These are phyloP conservation scores for Cutaneotrichosporon cyanovorans DNA, from an alignment of 1,284 basidiomycete species.

Conservation along the genomic window DNA sequence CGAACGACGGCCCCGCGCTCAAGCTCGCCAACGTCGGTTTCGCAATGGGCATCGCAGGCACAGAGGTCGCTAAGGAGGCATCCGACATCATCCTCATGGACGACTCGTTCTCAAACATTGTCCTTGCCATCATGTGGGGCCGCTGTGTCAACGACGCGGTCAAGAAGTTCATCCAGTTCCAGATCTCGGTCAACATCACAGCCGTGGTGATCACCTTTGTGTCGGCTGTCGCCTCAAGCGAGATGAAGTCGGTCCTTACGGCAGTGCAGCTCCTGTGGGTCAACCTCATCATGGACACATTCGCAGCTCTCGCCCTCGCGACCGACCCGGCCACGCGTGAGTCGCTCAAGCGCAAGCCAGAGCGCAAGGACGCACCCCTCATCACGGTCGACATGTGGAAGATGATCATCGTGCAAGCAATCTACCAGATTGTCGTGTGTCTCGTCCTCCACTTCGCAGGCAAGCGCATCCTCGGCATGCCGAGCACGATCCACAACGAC, in stretches of 20 bases:
- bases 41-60: constrained; percentile 98
- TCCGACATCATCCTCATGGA: constrained; percentile 99
- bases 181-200: constrained; percentile 91
- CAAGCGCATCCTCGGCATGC: constrained; percentile 58
- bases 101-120: constrained; percentile 93
- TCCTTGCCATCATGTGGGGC: constrained; percentile 97
- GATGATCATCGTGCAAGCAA: constrained; percentile 84
- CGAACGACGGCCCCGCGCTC: constrained; percentile 93
- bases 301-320: constrained; percentile 91
- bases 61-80: constrained; percentile 97
- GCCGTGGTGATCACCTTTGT: constrained; percentile 92
- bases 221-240: constrained; percentile 69
- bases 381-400: constrained; percentile 91
- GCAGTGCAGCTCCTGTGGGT: constrained; percentile 89
- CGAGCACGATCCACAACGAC: constrained; percentile 41
- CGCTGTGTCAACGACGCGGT: constrained; percentile 97
- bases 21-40: constrained; percentile 92
- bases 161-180: constrained; percentile 96
- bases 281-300: constrained; percentile 82
- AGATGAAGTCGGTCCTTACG: constrained; percentile 76
- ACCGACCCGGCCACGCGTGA: constrained; percentile 83
- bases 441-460: constrained; percentile 88
- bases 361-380: constrained; percentile 76
- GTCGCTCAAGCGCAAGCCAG: constrained; percentile 82
- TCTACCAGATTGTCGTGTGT: constrained; percentile 77